Evolutionary conservation across 192 early-diverging fungal genomes (phyloP).

Genomic region (Rhizophlyctis rosea): DNA sequence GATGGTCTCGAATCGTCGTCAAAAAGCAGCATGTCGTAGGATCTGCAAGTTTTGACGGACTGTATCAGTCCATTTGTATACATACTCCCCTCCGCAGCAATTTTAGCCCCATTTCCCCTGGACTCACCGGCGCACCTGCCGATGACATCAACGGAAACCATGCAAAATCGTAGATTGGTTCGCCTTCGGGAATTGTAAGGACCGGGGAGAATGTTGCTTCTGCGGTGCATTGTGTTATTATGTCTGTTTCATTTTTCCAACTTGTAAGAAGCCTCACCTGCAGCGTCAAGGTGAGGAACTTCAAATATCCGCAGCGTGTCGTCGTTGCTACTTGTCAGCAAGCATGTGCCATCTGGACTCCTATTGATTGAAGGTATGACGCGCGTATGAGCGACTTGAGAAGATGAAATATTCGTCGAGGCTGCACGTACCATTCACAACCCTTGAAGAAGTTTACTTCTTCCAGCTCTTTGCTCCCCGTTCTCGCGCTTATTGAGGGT

Average conservation of each 20-base stretch:
- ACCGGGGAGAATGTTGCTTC: no score
- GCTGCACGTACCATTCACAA: conserved; percentile 50
- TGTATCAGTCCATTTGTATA: no score
- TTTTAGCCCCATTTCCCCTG: no score
- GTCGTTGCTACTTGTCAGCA: conserved; percentile 64
- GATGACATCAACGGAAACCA: conserved; percentile 62
- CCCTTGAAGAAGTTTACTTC: conserved; percentile 56
- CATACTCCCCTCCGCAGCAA: no score
- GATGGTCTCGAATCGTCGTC: conserved; percentile 73
- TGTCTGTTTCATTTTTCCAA: no score
- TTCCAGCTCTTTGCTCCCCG: not conserved
- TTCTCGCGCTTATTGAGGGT: not conserved
- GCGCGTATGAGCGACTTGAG: not conserved
- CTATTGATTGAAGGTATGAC: conserved; percentile 27
- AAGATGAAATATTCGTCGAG: not conserved
- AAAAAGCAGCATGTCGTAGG: conserved; percentile 20
- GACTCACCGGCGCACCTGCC: conserved; percentile 20
- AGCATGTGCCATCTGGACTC: conserved; percentile 67
- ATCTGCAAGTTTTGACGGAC: no score
- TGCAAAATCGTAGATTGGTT: conserved; percentile 57
- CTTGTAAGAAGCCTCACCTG: not conserved
- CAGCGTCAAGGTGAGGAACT: no score
- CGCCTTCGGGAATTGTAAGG: conserved; percentile 36
- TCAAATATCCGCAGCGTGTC: conserved; percentile 56
- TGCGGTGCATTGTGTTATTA: no score